phyloP scores from a whole-genome alignment of 352 stramenopile genomes.

The Phytopythium delawarense region DNA sequence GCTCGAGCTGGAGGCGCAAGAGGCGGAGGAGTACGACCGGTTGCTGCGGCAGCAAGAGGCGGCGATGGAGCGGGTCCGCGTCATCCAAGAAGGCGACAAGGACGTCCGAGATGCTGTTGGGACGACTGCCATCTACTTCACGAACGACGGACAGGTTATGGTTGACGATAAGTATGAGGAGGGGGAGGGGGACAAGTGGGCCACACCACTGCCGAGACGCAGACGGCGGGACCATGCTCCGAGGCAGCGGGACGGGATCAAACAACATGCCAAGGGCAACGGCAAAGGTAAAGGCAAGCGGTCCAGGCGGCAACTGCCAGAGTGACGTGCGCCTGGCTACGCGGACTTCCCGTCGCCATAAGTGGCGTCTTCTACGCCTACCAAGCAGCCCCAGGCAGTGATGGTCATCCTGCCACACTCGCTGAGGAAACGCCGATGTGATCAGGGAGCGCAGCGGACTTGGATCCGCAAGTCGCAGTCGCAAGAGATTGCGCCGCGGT shows the following conservation, averaged over 20 bases:
- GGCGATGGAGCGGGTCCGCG: not conserved
- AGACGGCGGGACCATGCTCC: not conserved
- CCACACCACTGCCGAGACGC: not conserved
- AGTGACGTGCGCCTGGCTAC: not conserved
- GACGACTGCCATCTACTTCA: not conserved
- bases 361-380: not conserved
- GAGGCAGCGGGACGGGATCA: not conserved
- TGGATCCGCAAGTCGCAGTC: not conserved
- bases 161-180: not conserved
- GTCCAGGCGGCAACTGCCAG: not conserved
- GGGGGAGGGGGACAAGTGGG: not conserved
- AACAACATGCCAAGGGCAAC: not conserved
- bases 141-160: not conserved
- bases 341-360: not conserved
- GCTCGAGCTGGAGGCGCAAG: conserved; percentile 4
- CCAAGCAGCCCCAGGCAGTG: not conserved
- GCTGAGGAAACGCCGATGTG: not conserved
- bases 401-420: not conserved
- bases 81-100: not conserved
- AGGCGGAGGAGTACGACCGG: conserved; percentile 1
- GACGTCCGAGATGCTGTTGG: not conserved
- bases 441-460: not conserved
- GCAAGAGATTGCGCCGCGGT: not conserved
- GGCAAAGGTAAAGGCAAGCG: not conserved
- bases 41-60: not conserved